Evolutionary conservation across 306 rosid species (phyloP), one percentile per base, ranked within the genome.

Genomic region (Ceratonia siliqua): DNA sequence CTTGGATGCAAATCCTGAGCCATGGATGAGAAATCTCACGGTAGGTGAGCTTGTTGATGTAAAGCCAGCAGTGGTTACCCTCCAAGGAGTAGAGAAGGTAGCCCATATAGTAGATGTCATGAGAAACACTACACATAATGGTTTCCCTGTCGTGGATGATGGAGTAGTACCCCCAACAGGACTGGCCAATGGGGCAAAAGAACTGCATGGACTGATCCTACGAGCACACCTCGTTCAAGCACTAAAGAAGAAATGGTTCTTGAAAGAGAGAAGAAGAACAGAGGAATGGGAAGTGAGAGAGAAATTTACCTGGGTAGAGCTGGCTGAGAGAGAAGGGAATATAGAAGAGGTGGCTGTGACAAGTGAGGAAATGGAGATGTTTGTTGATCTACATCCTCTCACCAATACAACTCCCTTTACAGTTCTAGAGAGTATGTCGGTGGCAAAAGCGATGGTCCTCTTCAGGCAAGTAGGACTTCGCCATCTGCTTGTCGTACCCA

Each of bases 221-320:
- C 86, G 98, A 81, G 89, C 92, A 61, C 98, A 93, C 84, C 90
- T 93, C 32, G 57, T 90, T 43, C 88, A 86, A 62, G 93, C 77
- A 57, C 79, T 93, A 78, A 89, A 87, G 79, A 93, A 91, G 79
- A 91, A 86, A 56, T 93, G 96, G 96, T 93, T 93, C 85, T 56
- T 83, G 56, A 87, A 65, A 36, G 97, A 93, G 84, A 83, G 70
- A 63, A 79, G 90, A 79, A 90, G 85, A 79, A 93, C 93, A 43
- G 96, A 86, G 82, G 96, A 91, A 20, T 91, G 93, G 96, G 96
- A 93, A 81, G 98, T 82, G 79, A 91, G 86, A 83, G 93, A 89
- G 79, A 93, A 86, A 68, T 93, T 93, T 77, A 87, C 90, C 54
- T 88, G 78, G 78, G 86, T 93, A 72, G 98, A 93, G 6, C 69